Evolutionary conservation across 2,329 filamentous ascomycete genomes (phyloP).

Genomic region (Penicillium hordei): DNA sequence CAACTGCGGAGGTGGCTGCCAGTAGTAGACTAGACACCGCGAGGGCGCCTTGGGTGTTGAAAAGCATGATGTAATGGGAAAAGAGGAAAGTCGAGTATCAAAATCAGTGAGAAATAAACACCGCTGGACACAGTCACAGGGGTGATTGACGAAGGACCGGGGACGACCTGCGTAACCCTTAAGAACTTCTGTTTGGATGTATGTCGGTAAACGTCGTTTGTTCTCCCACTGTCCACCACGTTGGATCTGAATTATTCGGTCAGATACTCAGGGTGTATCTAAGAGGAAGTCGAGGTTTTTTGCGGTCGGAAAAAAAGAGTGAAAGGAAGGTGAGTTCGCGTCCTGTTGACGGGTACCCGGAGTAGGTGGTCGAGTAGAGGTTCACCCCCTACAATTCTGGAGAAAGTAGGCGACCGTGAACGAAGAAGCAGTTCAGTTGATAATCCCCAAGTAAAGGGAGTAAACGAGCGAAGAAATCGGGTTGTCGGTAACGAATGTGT

Average conservation of each 20-base stretch:
- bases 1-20: constrained; percentile 20
- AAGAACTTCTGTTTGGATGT: constrained; percentile 16
- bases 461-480: constrained; percentile 7
- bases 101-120: constrained; percentile 11
- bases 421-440: background rate
- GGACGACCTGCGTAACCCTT: constrained; percentile 44
- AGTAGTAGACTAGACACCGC: constrained; percentile 30
- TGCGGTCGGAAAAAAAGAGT: background rate
- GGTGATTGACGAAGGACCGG: constrained; percentile 27
- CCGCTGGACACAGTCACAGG: constrained; percentile 24
- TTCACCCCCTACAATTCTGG: constrained; percentile 4
- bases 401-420: constrained; percentile 3
- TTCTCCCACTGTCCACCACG: background rate
- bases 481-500: constrained; percentile 17
- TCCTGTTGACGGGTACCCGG: background rate
- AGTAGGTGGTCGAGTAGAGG: background rate
- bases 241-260: constrained; percentile 1
- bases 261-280: background rate
- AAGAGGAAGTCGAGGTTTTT: background rate
- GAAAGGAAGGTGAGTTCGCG: constrained; percentile 11
- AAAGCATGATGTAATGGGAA: constrained; percentile 27
- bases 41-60: constrained; percentile 29
- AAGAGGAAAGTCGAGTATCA: constrained; percentile 6
- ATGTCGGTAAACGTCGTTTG: constrained; percentile 8
- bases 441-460: background rate